Evolutionary conservation across 2,329 filamentous ascomycete species (phyloP).

Genomic region (Monosporascus sp.): DNA sequence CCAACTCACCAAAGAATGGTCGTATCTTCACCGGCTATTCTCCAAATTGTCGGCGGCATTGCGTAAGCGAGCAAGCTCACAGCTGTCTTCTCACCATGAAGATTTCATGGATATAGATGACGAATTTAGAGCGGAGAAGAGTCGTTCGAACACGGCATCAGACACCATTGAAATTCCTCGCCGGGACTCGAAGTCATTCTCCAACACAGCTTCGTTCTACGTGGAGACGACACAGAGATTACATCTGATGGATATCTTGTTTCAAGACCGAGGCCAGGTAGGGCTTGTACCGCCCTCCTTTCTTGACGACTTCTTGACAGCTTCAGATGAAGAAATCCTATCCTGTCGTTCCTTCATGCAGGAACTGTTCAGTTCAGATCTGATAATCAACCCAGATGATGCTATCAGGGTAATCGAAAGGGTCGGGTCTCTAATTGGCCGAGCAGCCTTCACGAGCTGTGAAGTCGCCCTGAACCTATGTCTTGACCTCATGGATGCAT

Average conservation of each 20-base stretch:
- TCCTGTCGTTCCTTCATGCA: conserved; percentile 43
- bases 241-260: conserved; percentile 37
- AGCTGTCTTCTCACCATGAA: conserved; percentile 20
- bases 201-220: conserved; percentile 43
- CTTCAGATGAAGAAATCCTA: conserved; percentile 50
- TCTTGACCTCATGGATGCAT: conserved; percentile 61
- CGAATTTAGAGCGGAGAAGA: conserved; percentile 57
- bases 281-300: conserved; percentile 46
- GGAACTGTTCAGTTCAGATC: conserved; percentile 50
- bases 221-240: conserved; percentile 42
- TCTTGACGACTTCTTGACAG: conserved; percentile 42
- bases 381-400: conserved; percentile 42
- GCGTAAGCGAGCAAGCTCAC: conserved; percentile 26
- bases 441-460: conserved; percentile 62
- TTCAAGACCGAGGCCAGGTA: conserved; percentile 38
- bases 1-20: conserved; percentile 32
- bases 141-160: conserved; percentile 35
- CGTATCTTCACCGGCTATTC: conserved; percentile 39
- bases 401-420: conserved; percentile 44
- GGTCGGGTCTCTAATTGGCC: conserved; percentile 46
- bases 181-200: conserved; percentile 34
- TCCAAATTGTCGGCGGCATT: conserved; percentile 32
- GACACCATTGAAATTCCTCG: conserved; percentile 40
- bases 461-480: conserved; percentile 67
- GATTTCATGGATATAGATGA: conserved; percentile 47